Evolutionary conservation across 2,329 filamentous ascomycete genomes (phyloP).

Genomic region (Colletotrichum sp.): DNA sequence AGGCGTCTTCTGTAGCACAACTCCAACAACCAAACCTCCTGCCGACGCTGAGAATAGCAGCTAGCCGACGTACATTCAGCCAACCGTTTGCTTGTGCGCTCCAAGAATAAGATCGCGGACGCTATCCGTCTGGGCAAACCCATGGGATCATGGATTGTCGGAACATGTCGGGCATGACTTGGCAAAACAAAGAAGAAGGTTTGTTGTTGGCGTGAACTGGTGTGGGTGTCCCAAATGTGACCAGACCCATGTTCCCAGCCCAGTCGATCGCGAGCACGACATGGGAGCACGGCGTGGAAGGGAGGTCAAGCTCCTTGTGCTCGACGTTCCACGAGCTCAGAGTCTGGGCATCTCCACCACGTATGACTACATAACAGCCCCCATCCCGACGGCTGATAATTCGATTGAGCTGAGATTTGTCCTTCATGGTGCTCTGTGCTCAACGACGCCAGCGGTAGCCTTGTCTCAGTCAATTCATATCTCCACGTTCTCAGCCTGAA

Average conservation of each 20-base stretch:
- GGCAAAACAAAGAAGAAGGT: not conserved
- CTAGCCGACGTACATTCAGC: not conserved
- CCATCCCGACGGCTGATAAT: not conserved
- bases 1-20: not conserved
- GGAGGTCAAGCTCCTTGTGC: not conserved
- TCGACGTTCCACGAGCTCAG: not conserved
- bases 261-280: not conserved
- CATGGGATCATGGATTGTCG: constrained; percentile 5
- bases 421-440: not conserved
- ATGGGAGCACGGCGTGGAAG: not conserved
- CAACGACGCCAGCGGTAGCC: not conserved
- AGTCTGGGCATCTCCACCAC: constrained; percentile 4
- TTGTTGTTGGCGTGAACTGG: not conserved
- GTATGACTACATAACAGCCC: constrained; percentile 3
- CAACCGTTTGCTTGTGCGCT: not conserved
- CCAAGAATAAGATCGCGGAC: not conserved
- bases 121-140: not conserved
- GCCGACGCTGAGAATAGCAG: not conserved
- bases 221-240: not conserved
- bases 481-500: not conserved
- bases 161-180: constrained; percentile 16
- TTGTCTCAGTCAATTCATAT: not conserved
- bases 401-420: too few species aligned
- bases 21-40: not conserved
- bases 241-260: not conserved